Evolutionary conservation across 176 grass and related monocot genomes (phyloP).

Genomic region (Juncus effusus): DNA sequence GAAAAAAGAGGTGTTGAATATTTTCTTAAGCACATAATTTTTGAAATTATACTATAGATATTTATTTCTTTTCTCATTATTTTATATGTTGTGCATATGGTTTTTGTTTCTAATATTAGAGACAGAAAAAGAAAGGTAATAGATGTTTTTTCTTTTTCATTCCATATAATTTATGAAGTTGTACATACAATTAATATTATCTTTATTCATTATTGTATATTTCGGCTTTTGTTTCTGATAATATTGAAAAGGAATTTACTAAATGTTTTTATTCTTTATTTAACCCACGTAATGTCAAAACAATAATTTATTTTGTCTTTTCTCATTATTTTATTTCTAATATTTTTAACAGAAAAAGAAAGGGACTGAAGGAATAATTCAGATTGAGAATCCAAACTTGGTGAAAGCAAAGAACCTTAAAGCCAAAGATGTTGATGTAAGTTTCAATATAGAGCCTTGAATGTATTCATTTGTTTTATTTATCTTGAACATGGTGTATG

Average conservation of each 20-base stretch:
- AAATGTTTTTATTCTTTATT: no score
- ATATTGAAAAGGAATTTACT: no score
- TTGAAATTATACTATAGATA: background rate
- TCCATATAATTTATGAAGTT: no score
- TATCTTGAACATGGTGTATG: background rate
- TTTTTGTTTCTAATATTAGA: no score
- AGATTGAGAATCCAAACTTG: slow-evolving; percentile 96
- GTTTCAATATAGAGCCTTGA: slow-evolving; percentile 26
- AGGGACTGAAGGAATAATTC: slow-evolving; percentile 75
- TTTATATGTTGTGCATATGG: background rate
- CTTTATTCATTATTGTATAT: no score
- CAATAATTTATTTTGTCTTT: background rate
- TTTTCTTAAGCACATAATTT: no score
- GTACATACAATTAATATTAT: no score
- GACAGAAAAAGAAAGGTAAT: slow-evolving; percentile 75
- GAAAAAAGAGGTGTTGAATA: background rate
- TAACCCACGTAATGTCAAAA: no score
- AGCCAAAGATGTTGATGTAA: slow-evolving; percentile 97
- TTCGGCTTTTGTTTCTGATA: no score
- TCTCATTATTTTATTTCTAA: slow-evolving; percentile 5
- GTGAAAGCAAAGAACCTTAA: slow-evolving; percentile 79
- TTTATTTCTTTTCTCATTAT: slow-evolving; percentile 7
- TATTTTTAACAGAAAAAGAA: slow-evolving; percentile 67
- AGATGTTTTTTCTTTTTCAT: no score
- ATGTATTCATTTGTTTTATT: background rate